A percentile compares a stretch with the other conserved stretches of the same genome.
Conservation (phyloP, 192 early-diverging fungal species). For the Backusella macrospora region DNA sequence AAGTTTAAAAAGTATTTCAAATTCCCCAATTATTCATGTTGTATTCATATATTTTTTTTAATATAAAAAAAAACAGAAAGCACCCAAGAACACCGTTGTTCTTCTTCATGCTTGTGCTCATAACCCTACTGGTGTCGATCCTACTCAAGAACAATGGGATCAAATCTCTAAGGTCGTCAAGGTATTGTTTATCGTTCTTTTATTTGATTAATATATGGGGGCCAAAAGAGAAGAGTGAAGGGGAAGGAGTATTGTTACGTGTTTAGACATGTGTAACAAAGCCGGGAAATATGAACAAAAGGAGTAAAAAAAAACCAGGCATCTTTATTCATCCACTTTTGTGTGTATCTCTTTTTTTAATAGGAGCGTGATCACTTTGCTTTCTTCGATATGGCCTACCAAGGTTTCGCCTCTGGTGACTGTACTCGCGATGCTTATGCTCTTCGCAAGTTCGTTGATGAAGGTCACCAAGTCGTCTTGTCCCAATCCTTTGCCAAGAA, state of each 20-base stretch:
- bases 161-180: slow-evolving; percentile 82
- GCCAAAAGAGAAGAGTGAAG: slow-evolving; percentile 14
- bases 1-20: slow-evolving; percentile 4
- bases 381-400: slow-evolving; percentile 99
- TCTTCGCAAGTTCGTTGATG: slow-evolving; percentile 88
- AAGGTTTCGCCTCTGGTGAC: slow-evolving; percentile 97
- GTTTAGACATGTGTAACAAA: background rate
- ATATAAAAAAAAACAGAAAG: slow-evolving; percentile 53
- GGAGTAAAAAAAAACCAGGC: background rate
- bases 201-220: background rate
- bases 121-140: slow-evolving; percentile 99
- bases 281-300: slow-evolving; percentile 6
- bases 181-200: slow-evolving; percentile 17
- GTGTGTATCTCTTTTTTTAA: background rate
- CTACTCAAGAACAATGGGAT: slow-evolving; percentile 89
- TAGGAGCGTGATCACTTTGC: slow-evolving; percentile 77
- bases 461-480: slow-evolving; percentile 76
- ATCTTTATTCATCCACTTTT: slow-evolving; percentile 8
- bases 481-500: slow-evolving; percentile 99
- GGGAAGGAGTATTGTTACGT: background rate
- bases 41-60: background rate
- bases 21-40: background rate
- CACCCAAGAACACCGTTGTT: slow-evolving; percentile 87
- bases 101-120: slow-evolving; percentile 98
- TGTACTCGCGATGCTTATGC: slow-evolving; percentile 89